Evolutionary conservation across 495 filamentous ascomycete genomes (phyloP), one percentile per base, ranked within the genome.

Genomic region (Daldinia childiae): DNA sequence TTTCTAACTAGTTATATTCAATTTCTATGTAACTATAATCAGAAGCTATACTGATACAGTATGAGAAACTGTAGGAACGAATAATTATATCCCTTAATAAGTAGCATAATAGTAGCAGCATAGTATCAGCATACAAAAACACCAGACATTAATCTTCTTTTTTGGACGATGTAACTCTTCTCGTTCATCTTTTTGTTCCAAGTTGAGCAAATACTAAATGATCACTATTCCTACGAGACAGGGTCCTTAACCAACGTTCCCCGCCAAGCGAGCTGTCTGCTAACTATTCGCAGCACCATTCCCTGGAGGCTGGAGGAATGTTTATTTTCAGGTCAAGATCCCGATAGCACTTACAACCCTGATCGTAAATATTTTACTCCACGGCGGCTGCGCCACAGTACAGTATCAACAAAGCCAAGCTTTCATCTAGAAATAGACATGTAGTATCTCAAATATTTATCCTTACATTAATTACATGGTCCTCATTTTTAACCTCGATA

Each of bases 201-300:
- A 66, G 43, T 48, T 67, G 36, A 59, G 58, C 58, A 63, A 62
- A 72, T 59, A 26, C 36, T 45, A 60, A 67, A 63, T 64, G 68
- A 71, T 71, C 64, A 55, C 48, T 67, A n/a, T 58, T 72, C 64
- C 64, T 64, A 29, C 69, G 26, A 72, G 64, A 60, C 64, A 50
- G 55, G 67, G 50, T 1, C 58, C 58, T 52, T 24, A 21, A 57
- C 50, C 32, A 66, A 34, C 58, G 34, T 62, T 56, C 32, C 58
- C 57, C 52, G 63, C 59, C 29, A 57, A 32, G 19, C 54, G 45
- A 67, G 62, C 52, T 24, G 58, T 30, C 21, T 38, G 38, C 30
- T 32, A 56, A 29, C 52, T 9, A 34, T 24, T 52, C 24, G 12
- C 43, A 48, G 1, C 43, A 3, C 19, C 8, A 24, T 56, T 19